phyloP scores from a whole-genome alignment of 306 rosid species.

The Coriaria nepalensis region DNA sequence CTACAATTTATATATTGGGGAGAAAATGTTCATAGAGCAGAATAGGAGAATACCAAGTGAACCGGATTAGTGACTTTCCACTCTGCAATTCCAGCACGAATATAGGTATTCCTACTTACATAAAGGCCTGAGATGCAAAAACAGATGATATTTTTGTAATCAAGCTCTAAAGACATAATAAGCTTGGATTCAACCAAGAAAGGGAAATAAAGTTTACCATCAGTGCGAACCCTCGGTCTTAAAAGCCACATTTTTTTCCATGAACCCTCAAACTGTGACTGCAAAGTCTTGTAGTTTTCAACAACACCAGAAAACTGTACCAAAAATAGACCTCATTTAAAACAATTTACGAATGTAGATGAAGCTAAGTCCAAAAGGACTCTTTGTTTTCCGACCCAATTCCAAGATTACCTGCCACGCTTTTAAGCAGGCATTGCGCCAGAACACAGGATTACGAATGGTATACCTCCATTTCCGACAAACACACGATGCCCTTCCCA shows the following conservation, averaged over 20 bases:
- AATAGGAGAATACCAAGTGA: slow-evolving; percentile 54
- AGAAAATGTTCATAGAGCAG: not conserved
- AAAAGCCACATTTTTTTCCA: slow-evolving; percentile 95
- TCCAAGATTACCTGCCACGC: slow-evolving; percentile 86
- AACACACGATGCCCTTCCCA: slow-evolving; percentile 83
- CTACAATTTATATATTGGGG: too few species aligned
- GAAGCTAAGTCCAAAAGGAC: slow-evolving; percentile 1
- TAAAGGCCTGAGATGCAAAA: slow-evolving; percentile 53
- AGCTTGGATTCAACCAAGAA: not conserved
- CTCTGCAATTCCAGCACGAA: slow-evolving; percentile 83
- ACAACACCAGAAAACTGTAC: slow-evolving; percentile 62
- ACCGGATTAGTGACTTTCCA: slow-evolving; percentile 88
- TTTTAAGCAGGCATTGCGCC: slow-evolving; percentile 91
- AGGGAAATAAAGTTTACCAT: slow-evolving; percentile 34
- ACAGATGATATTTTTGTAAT: not conserved
- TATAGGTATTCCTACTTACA: slow-evolving; percentile 92
- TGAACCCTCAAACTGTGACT: slow-evolving; percentile 60
- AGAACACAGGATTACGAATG: slow-evolving; percentile 77
- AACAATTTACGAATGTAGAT: slow-evolving; percentile 10
- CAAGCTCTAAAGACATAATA: not conserved
- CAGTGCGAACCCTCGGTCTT: slow-evolving; percentile 84
- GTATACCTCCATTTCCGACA: slow-evolving; percentile 95
- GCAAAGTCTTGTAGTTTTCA: slow-evolving; percentile 65
- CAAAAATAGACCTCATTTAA: slow-evolving; percentile 15
- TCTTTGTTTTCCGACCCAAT: slow-evolving; percentile 1